Base-by-base conservation (phyloP, 306 rosid genomes). In the Lotus japonicus region DNA sequence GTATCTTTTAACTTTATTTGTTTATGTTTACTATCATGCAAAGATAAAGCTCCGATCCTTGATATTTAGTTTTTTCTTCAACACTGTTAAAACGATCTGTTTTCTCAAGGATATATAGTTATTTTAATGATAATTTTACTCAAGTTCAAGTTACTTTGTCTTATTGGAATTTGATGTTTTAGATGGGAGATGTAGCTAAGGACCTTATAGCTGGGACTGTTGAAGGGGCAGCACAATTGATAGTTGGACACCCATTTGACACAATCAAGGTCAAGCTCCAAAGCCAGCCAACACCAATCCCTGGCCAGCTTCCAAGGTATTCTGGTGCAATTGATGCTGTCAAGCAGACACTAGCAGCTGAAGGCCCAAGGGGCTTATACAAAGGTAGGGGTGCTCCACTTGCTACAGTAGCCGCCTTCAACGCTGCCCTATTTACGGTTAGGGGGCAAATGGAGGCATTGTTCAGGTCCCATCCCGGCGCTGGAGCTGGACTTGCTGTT, bases 251-350 rank as follows among this genome's bases (percentile, higher is more conserved):
- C 74, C 99, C 96, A 10, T 90, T 90, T 23, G 99, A 95, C 82
- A 95, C 99, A 68, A 88, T 95, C 59, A 90, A 90, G 85, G 99
- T 95, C 66, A 95, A 95, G 82, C 96, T 95, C 61, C 99, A 90
- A 86, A 95, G 97, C 87, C 99, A 95, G 74, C 96, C 97, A 43
- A 63, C 79, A 77, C 89, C 96, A 15, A 87, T 80, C 46, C 96
- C 95, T 13, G 97, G 97, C 54, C 95, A 95, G 56, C 81, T 58
- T 74, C 91, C 85, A 52, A 90, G 80, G 66, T 95, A 73, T 78
- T 68, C 92, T 1, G 92, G 99, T 36, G 96, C 97, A 49, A 87
- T 95, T 42, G 97, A 95, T 75, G 97, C 99, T 9, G 92, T 95
- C 46, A 90, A 81, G 87, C 86, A 95, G 82, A 95, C 99, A 35